A percentile compares a stretch with the other conserved stretches of the same genome.
phyloP scores from a whole-genome alignment of 371 early-diverging fungal species.

The Lichtheimia corymbifera region DNA sequence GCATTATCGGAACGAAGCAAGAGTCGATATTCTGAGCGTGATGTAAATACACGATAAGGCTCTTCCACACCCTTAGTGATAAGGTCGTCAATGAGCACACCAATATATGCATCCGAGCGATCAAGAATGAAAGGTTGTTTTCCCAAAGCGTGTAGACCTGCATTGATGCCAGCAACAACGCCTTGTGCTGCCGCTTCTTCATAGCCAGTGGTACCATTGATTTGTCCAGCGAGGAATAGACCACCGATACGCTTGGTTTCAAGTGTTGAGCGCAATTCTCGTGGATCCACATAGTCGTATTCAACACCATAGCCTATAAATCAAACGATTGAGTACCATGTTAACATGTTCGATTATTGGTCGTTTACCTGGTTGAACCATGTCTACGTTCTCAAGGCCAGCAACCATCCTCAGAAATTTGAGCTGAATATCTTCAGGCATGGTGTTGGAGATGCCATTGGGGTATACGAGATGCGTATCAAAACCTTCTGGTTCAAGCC shows the following conservation, averaged over 20 bases:
- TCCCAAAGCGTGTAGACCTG: slow-evolving; percentile 59
- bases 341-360: background rate
- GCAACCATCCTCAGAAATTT: slow-evolving; percentile 73
- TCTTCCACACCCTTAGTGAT: slow-evolving; percentile 85
- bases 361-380: slow-evolving; percentile 65
- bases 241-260: slow-evolving; percentile 81
- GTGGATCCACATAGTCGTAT: slow-evolving; percentile 86
- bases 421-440: slow-evolving; percentile 79
- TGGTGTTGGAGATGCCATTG: slow-evolving; percentile 83
- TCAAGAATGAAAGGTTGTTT: slow-evolving; percentile 67
- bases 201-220: slow-evolving; percentile 89
- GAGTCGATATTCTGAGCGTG: slow-evolving; percentile 83
- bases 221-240: slow-evolving; percentile 84
- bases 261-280: slow-evolving; percentile 74
- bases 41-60: slow-evolving; percentile 85
- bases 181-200: slow-evolving; percentile 91
- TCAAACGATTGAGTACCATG: background rate
- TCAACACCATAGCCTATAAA: slow-evolving; percentile 74
- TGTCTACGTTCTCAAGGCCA: slow-evolving; percentile 78
- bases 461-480: slow-evolving; percentile 79
- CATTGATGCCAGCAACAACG: slow-evolving; percentile 84
- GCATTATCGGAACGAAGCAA: slow-evolving; percentile 82
- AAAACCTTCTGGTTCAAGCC: slow-evolving; percentile 83
- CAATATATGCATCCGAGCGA: slow-evolving; percentile 83
- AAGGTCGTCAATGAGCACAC: slow-evolving; percentile 85